Evolutionary conservation across 805 yeast genomes (phyloP).

Genomic region (Torulaspora delbrueckii): DNA sequence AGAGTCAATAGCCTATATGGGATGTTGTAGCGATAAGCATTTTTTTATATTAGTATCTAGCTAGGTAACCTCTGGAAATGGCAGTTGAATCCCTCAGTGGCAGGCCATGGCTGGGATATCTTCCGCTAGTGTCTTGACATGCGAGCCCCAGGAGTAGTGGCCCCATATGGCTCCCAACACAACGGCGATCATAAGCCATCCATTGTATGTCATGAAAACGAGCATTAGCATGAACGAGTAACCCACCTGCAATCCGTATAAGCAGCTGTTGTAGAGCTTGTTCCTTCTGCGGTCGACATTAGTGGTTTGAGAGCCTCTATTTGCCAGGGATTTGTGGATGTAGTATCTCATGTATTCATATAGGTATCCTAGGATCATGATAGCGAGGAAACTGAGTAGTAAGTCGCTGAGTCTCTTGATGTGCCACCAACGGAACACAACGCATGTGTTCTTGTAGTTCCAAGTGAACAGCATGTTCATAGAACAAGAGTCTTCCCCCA

Average conservation of each 20-base stretch:
- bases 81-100: conserved; percentile 12
- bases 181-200: conserved; percentile 77
- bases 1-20: background rate
- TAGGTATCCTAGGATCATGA: conserved; percentile 47
- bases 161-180: conserved; percentile 70
- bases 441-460: conserved; percentile 68
- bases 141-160: conserved; percentile 52
- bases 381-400: conserved; percentile 45
- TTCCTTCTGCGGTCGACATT: conserved; percentile 4
- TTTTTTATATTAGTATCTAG: background rate
- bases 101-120: conserved; percentile 22
- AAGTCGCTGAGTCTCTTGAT: conserved; percentile 50
- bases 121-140: conserved; percentile 9
- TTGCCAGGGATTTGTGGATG: conserved; percentile 10
- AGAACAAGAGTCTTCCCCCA: conserved; percentile 40
- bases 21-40: background rate
- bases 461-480: conserved; percentile 77
- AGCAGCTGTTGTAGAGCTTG: conserved; percentile 36
- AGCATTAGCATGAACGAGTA: conserved; percentile 72
- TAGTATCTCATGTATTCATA: conserved; percentile 49
- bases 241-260: conserved; percentile 63
- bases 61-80: background rate
- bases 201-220: conserved; percentile 81
- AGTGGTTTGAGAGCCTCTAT: conserved; percentile 7
- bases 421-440: conserved; percentile 79